phyloP scores from a whole-genome alignment of 2,329 filamentous ascomycete species.

The Colletotrichum sp. region DNA sequence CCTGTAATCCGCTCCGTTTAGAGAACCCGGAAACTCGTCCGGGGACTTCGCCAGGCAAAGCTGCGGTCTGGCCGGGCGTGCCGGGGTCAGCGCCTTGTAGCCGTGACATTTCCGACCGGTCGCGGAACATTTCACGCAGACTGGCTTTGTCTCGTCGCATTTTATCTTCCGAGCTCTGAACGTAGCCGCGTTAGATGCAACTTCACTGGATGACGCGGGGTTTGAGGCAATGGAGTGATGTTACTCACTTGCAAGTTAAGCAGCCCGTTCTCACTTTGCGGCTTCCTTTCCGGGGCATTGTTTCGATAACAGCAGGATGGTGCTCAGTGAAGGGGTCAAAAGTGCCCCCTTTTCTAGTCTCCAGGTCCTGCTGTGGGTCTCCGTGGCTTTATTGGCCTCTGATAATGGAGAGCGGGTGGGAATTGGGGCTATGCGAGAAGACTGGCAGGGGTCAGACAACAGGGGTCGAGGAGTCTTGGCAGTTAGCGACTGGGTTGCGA shows the following conservation, averaged over 20 bases:
- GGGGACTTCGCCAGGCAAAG: background rate
- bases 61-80: conserved; percentile 12
- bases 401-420: background rate
- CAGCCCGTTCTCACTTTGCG: conserved; percentile 54
- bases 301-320: background rate
- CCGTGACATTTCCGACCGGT: conserved; percentile 64
- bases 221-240: background rate
- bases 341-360: background rate
- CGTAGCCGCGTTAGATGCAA: background rate
- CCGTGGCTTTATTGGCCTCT: background rate
- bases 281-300: conserved; percentile 39
- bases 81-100: conserved; percentile 38
- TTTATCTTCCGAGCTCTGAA: conserved; percentile 58
- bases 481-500: background rate
- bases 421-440: background rate
- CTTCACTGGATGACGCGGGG: background rate
- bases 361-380: background rate
- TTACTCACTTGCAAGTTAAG: conserved; percentile 58
- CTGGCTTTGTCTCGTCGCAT: conserved; percentile 59
- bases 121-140: conserved; percentile 55
- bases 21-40: background rate
- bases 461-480: background rate
- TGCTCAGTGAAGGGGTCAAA: background rate
- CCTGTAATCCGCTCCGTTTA: background rate
- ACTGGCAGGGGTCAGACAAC: background rate